phyloP scores from a whole-genome alignment of 1,139 yeast species.

The Geotrichum reessii region DNA sequence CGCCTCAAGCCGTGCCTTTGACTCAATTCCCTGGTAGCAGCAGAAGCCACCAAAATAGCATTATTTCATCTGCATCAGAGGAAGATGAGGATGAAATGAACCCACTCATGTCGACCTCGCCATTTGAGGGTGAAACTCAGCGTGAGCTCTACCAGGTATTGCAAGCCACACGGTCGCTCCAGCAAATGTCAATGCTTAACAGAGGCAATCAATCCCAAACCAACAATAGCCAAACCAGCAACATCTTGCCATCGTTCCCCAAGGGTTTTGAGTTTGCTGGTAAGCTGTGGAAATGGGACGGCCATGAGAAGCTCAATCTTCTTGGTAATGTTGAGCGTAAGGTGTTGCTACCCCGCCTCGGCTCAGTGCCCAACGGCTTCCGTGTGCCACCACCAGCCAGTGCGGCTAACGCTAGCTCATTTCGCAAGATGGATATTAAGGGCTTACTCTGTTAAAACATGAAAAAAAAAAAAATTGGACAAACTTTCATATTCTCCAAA shows the following conservation, averaged over 20 bases:
- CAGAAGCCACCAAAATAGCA: background rate
- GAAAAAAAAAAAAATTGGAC: background rate
- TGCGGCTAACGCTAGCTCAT: background rate
- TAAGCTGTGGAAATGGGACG: slow-evolving; percentile 39
- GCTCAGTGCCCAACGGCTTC: background rate
- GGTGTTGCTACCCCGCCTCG: slow-evolving; percentile 14
- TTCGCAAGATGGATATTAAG: background rate
- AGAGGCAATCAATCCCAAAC: slow-evolving; percentile 23
- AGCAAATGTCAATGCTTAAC: slow-evolving; percentile 32
- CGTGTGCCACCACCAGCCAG: background rate
- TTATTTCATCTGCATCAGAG: slow-evolving; percentile 4
- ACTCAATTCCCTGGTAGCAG: background rate
- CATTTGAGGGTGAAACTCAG: slow-evolving; percentile 26
- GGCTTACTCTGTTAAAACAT: background rate
- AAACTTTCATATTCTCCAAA: background rate
- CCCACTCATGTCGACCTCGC: slow-evolving; percentile 1
- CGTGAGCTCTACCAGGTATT: slow-evolving; percentile 37
- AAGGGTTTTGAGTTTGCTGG: slow-evolving; percentile 40
- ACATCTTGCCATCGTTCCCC: slow-evolving; percentile 21
- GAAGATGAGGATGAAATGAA: slow-evolving; percentile 2
- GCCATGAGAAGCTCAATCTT: slow-evolving; percentile 30
- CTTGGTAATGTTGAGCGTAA: slow-evolving; percentile 21
- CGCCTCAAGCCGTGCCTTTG: slow-evolving; percentile 8
- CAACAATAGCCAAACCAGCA: background rate
- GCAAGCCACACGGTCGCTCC: slow-evolving; percentile 40